Evolutionary conservation across 768 basidiomycete genomes (phyloP).

Genomic region (Hemileccinum impolitum): DNA sequence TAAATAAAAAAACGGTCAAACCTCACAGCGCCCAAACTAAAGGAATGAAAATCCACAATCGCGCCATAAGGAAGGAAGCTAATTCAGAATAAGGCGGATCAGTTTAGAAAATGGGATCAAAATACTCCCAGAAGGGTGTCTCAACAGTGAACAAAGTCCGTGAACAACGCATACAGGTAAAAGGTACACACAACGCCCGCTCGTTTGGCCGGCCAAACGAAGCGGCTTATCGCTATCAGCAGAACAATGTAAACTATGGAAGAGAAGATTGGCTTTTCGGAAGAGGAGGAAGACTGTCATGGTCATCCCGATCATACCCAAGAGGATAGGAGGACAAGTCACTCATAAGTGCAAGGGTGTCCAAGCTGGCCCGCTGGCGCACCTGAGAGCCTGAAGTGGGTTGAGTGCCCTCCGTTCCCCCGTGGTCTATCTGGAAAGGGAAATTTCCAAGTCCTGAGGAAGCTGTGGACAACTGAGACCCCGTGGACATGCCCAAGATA

Average conservation of each 20-base stretch:
- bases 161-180: constrained; percentile 24
- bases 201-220: constrained; percentile 29
- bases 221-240: constrained; percentile 8
- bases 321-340: constrained; percentile 84
- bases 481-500: constrained; percentile 68
- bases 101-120: constrained; percentile 5
- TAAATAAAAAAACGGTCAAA: constrained; percentile 17
- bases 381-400: constrained; percentile 36
- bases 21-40: constrained; percentile 13
- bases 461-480: constrained; percentile 71
- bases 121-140: constrained; percentile 1
- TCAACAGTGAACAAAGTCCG: constrained; percentile 12
- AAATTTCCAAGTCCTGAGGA: constrained; percentile 82
- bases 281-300: constrained; percentile 21
- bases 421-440: constrained; percentile 82
- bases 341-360: constrained; percentile 78
- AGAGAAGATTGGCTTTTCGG: constrained; percentile 24
- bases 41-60: neutral
- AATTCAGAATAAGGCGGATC: constrained; percentile 1
- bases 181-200: constrained; percentile 26
- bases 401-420: constrained; percentile 35
- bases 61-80: neutral
- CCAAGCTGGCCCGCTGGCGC: constrained; percentile 76
- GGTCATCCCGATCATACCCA: constrained; percentile 53
- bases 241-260: constrained; percentile 3